phyloP scores from a whole-genome alignment of 768 basidiomycete genomes.

The Hemileccinum rubropunctum region DNA sequence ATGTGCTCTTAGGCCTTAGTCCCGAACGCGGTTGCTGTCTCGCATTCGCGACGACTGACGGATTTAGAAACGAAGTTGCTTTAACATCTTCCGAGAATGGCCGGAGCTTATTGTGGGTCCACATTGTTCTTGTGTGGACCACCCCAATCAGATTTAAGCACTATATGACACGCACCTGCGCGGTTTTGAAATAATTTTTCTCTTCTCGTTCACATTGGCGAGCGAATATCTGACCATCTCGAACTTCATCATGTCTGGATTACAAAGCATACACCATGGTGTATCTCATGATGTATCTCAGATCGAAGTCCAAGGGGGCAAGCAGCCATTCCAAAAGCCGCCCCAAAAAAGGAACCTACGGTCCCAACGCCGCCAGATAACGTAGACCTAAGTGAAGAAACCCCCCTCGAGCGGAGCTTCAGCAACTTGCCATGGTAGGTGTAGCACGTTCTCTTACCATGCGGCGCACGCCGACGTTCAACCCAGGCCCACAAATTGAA shows the following conservation, averaged over 20 bases:
- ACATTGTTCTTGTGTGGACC: slow-evolving; percentile 13
- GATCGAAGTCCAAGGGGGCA: slow-evolving; percentile 10
- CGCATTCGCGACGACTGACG: too few species aligned
- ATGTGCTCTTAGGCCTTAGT: too few species aligned
- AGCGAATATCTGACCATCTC: not conserved
- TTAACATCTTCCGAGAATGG: slow-evolving; percentile 5
- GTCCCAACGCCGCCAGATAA: not conserved
- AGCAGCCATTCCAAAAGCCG: not conserved
- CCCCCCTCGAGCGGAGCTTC: slow-evolving; percentile 23
- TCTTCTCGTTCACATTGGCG: not conserved
- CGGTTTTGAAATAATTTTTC: not conserved
- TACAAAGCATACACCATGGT: slow-evolving; percentile 5
- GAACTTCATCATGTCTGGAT: not conserved
- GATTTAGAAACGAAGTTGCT: too few species aligned
- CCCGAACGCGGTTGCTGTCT: too few species aligned
- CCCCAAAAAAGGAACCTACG: not conserved
- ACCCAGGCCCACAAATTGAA: slow-evolving; percentile 20
- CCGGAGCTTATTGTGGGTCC: slow-evolving; percentile 18
- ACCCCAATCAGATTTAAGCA: not conserved
- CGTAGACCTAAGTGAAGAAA: slow-evolving; percentile 7
- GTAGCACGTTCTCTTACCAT: not conserved
- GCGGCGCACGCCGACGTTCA: not conserved
- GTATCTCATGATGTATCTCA: too few species aligned
- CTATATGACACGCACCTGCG: slow-evolving; percentile 9
- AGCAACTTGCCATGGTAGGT: slow-evolving; percentile 26